Base-by-base conservation (phyloP, 768 basidiomycete genomes). In the Mrakia hoshinonis region DNA sequence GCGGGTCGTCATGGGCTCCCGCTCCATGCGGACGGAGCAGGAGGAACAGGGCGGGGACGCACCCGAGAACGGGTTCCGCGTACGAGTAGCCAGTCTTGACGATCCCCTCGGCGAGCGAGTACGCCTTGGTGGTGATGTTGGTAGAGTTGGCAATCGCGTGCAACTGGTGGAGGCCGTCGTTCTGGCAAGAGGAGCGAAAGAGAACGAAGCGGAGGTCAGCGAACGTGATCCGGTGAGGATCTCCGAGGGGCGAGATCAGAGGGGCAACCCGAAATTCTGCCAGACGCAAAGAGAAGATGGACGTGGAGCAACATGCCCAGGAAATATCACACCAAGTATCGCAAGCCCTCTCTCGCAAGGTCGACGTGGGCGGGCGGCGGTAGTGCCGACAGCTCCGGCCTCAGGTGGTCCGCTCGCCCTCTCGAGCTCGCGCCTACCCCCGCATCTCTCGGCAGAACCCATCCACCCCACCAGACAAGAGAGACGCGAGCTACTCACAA, bases 11-110 rank as follows among this genome's bases (percentile, higher is more conserved):
- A 36, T 29, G 55, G 24, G n/a, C 55, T 43, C 43, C 43, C 43
- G 43, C 43, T 43, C 43, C 43, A n/a, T 4, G 13, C 24, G 3
- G 34, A 55, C 15, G 3, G 15, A 47, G 5, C 31, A 48, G 47
- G 29, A 36, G 10, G 34, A 48, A 29, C 47, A 51, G 31, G 29
- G 7, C 6, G 7, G n/a, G 12, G 1, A 39, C 69, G 31, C 34
- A 70, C 69, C 70, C 70, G n/a, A 72, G 54, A 6, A 72, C 60
- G 29, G 70, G 70, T n/a, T 36, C 46, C 1, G 66, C 70, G 46
- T 48, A 36, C 39, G 46, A 58, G 65, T 67, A 72, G 3, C 65
- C 58, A 12, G 55, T 61, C 64, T 67, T 67, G 24, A 67, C 70
- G n/a, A 72, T 20, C 20, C 47, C 58, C 47, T 72, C 70, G 38